phyloP scores from a whole-genome alignment of 495 filamentous ascomycete genomes.

The Podospora tetraspora region DNA sequence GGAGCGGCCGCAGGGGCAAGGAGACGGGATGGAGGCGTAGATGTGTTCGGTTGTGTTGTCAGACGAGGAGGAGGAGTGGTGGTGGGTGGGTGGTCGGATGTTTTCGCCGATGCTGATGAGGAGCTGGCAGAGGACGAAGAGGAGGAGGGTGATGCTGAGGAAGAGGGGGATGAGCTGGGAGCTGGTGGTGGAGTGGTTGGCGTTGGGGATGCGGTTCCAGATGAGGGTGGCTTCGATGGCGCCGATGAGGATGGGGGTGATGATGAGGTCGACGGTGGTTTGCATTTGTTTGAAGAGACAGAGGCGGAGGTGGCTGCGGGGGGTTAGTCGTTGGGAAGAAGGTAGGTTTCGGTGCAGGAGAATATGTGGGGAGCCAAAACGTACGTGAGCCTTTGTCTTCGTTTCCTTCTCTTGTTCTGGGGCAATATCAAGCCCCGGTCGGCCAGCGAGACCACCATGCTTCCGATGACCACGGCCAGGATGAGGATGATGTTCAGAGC shows the following conservation, averaged over 20 bases:
- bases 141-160: constrained; percentile 13
- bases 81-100: not conserved
- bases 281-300: constrained; percentile 21
- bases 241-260: constrained; percentile 25
- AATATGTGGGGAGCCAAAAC: not conserved
- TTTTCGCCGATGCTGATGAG: not conserved
- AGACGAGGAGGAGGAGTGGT: not conserved
- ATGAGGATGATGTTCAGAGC: constrained; percentile 25
- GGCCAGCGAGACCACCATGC: constrained; percentile 8
- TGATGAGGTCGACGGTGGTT: constrained; percentile 23
- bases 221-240: constrained; percentile 38
- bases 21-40: not conserved
- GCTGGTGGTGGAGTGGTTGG: constrained; percentile 24
- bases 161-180: constrained; percentile 38
- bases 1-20: not conserved
- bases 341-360: too few species aligned
- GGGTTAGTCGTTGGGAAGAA: not conserved
- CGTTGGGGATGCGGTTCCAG: constrained; percentile 32
- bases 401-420: constrained; percentile 8
- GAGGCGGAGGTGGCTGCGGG: not conserved
- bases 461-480: constrained; percentile 11
- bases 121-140: not conserved
- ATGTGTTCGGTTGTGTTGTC: not conserved
- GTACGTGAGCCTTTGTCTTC: not conserved
- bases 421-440: not conserved